Evolutionary conservation across 2,329 filamentous ascomycete species (phyloP).

Genomic region (Venturia oleaginea): DNA sequence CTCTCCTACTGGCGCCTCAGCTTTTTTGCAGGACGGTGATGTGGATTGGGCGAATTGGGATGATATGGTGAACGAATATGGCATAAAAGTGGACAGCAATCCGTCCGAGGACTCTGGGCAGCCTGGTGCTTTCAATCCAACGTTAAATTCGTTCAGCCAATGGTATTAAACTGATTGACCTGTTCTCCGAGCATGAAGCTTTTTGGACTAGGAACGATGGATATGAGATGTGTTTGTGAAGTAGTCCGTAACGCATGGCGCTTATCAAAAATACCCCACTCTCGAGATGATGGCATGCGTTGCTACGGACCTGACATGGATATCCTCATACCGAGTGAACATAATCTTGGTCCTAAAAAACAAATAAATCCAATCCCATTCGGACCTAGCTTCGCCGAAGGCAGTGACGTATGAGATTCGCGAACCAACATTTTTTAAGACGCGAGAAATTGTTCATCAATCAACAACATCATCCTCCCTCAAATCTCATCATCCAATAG

Average conservation of each 20-base stretch:
- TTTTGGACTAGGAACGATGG: not conserved
- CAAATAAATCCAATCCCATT: not conserved
- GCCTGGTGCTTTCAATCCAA: not conserved
- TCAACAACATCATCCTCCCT: not conserved
- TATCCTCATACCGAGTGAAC: not conserved
- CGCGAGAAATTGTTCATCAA: not conserved
- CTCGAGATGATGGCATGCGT: not conserved
- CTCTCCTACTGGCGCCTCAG: slow-evolving; percentile 12
- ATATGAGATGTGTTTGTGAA: not conserved
- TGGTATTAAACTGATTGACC: not conserved
- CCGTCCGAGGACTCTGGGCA: not conserved
- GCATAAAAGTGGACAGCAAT: slow-evolving; percentile 30
- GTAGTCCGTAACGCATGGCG: not conserved
- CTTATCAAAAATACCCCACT: not conserved
- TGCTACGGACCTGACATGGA: not conserved
- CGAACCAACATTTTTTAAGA: not conserved
- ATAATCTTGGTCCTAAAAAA: not conserved
- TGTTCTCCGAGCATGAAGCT: not conserved
- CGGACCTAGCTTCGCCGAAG: not conserved
- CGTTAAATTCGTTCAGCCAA: slow-evolving; percentile 3
- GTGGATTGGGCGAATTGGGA: slow-evolving; percentile 43
- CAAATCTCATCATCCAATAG: not conserved
- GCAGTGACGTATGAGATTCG: not conserved
- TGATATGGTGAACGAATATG: slow-evolving; percentile 38
- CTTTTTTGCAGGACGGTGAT: slow-evolving; percentile 28